These are phyloP conservation scores for Colletotrichum plurivorum DNA, from an alignment of 2,329 filamentous ascomycete genomes.

Conservation along the genomic window DNA sequence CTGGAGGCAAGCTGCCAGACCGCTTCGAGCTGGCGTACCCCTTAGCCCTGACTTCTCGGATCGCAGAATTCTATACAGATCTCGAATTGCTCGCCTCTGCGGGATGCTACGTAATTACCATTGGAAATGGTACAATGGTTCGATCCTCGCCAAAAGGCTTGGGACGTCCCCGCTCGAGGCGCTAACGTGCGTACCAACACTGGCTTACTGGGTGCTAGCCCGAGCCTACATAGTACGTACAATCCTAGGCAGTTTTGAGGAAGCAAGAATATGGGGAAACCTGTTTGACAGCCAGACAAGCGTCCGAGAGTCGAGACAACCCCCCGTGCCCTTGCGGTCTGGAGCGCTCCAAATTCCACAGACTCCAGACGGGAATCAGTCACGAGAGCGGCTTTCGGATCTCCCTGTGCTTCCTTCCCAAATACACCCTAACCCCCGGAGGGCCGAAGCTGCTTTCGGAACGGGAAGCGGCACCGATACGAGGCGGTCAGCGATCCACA, in stretches of 20 bases:
- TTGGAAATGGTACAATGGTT: conserved; percentile 24
- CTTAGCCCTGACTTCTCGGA: background rate
- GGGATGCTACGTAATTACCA: conserved; percentile 26
- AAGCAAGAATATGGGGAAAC: conserved; percentile 22
- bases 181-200: too few relatives aligned
- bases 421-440: background rate
- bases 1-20: conserved; percentile 4
- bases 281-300: conserved; percentile 14
- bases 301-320: conserved; percentile 21
- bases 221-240: too few relatives aligned
- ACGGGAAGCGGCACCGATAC: conserved; percentile 11
- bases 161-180: too few relatives aligned
- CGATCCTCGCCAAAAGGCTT: conserved; percentile 3
- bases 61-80: conserved; percentile 28
- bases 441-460: conserved; percentile 30
- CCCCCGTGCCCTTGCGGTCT: conserved; percentile 1
- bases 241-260: background rate
- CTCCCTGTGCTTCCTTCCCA: background rate
- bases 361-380: conserved; percentile 4
- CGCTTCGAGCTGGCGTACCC: background rate
- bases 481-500: conserved; percentile 14
- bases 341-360: conserved; percentile 25
- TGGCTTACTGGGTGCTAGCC: too few relatives aligned
- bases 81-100: conserved; percentile 4
- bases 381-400: conserved; percentile 8